phyloP scores from a whole-genome alignment of 139 green algal species.

The Diplosphaera chodatii region DNA sequence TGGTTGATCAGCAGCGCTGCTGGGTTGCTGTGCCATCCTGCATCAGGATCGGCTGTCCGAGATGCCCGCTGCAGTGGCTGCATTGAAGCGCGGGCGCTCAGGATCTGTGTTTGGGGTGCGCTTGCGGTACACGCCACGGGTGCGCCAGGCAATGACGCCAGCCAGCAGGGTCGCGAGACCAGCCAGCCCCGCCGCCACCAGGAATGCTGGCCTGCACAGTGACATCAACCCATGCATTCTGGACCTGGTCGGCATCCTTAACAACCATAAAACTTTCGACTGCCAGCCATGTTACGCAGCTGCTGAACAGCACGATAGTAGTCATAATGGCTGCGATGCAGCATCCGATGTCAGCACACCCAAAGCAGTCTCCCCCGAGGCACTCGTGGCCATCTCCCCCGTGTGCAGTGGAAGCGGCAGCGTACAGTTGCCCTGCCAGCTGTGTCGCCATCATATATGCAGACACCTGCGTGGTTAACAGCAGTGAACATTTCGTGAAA shows the following conservation, averaged over 20 bases:
- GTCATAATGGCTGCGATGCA: no score
- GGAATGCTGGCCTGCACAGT: conserved; percentile 10
- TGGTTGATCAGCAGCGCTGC: no score
- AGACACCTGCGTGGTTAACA: no score
- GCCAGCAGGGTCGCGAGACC: not conserved
- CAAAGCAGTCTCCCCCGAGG: conserved; percentile 30
- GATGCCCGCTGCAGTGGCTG: no score
- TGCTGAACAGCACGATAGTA: no score
- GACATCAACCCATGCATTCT: not conserved
- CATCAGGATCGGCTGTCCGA: no score
- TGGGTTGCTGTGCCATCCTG: no score
- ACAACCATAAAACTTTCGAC: no score
- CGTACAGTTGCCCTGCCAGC: conserved; percentile 21
- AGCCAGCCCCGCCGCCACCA: conserved; percentile 16
- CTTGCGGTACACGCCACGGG: conserved; percentile 6
- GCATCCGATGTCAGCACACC: not conserved
- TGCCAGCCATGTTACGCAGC: no score
- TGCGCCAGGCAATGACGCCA: not conserved
- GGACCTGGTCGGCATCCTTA: no score
- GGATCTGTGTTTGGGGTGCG: not conserved
- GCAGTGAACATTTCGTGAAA: no score
- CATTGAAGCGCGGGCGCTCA: no score
- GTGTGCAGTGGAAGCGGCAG: not conserved
- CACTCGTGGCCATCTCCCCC: conserved; percentile 13
- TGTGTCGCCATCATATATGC: conserved; percentile 36